Percentiles rank a stretch among this genome's conserved stretches.
Conservation (phyloP, 441 rosid species). For the Gossypium laxum region DNA sequence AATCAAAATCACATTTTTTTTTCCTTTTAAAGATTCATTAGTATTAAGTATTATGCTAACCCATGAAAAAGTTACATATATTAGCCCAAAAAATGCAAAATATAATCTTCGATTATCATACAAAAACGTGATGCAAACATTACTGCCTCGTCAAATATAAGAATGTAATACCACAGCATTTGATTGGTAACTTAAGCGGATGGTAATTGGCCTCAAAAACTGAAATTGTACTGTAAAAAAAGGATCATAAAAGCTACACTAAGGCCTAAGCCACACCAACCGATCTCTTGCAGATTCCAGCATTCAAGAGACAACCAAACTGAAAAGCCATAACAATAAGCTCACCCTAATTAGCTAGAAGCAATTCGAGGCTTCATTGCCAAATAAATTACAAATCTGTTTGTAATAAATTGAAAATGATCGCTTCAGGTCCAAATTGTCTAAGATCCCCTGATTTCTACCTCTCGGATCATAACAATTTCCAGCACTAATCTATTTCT, state of each 20-base stretch:
- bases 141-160: not conserved
- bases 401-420: not conserved
- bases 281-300: not conserved
- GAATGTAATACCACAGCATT: not conserved
- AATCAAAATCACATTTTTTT: not conserved
- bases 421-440: not conserved
- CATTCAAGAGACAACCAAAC: not conserved
- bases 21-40: not conserved
- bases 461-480: not conserved
- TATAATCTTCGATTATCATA: not conserved
- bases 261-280: not conserved
- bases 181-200: not conserved
- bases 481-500: not conserved
- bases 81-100: not conserved
- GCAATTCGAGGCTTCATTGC: not conserved
- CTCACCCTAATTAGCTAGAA: not conserved
- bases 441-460: not conserved
- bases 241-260: not conserved
- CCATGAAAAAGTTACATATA: not conserved
- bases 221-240: not conserved
- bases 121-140: not conserved
- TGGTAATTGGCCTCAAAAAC: not conserved
- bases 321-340: not conserved
- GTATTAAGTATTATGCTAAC: not conserved
- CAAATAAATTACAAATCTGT: not conserved